Evolutionary conservation across 768 basidiomycete species (phyloP).

Genomic region (Lentinula detonsa): DNA sequence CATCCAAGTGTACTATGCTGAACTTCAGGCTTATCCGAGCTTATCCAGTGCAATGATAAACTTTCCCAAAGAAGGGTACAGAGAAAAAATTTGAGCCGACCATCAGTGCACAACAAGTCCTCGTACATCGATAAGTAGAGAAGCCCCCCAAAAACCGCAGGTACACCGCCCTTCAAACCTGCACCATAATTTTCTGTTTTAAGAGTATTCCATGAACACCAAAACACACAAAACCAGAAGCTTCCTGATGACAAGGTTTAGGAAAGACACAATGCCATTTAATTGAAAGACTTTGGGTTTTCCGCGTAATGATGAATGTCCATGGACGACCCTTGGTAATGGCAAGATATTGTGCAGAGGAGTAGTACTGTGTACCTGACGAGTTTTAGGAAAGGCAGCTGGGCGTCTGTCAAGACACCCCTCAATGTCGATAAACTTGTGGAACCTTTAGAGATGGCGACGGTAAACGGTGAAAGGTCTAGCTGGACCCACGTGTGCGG

Average conservation of each 20-base stretch:
- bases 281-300: too few species aligned
- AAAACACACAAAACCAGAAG: too few species aligned
- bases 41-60: too few species aligned
- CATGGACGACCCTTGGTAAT: background rate
- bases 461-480: too few species aligned
- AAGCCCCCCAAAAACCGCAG: background rate
- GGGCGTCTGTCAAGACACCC: background rate
- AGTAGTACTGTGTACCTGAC: background rate
- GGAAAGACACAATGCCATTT: too few species aligned
- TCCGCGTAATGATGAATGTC: too few species aligned
- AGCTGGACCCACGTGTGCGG: too few species aligned
- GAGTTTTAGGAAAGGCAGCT: background rate
- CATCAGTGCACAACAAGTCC: background rate
- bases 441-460: background rate
- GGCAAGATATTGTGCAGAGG: background rate
- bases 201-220: too few species aligned
- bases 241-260: too few species aligned
- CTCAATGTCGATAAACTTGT: background rate
- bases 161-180: background rate
- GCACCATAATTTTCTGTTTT: too few species aligned
- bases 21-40: background rate
- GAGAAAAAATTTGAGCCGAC: background rate
- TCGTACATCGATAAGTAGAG: background rate
- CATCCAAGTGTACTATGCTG: background rate
- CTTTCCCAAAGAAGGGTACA: too few species aligned